Evolutionary conservation across 495 filamentous ascomycete genomes (phyloP).

Genomic region (Ascodesmis nigricans): DNA sequence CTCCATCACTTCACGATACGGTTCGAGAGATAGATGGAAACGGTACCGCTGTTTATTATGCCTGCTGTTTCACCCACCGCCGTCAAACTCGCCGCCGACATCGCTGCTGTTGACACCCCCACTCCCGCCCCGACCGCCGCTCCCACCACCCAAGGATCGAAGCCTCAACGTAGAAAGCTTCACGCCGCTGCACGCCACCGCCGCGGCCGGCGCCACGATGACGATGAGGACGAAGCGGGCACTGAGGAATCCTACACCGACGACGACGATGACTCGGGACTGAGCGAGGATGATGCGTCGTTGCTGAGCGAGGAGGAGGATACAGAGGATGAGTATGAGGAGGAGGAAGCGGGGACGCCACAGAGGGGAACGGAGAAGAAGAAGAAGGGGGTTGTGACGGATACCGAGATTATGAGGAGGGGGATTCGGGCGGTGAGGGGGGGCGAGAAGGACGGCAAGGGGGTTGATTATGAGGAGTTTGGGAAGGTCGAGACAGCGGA

Average conservation of each 20-base stretch:
- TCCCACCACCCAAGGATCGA: no score
- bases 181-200: no score
- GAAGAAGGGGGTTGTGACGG: constrained; percentile 18
- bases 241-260: constrained; percentile 2
- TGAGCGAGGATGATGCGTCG: constrained; percentile 48
- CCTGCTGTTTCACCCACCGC: no score
- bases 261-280: constrained; percentile 6
- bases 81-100: no score
- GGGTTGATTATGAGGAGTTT: constrained; percentile 18
- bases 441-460: constrained; percentile 20
- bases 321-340: constrained; percentile 56
- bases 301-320: constrained; percentile 53
- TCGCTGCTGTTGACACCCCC: no score
- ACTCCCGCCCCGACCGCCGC: no score
- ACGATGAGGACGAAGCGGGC: constrained; percentile 1
- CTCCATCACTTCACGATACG: no score
- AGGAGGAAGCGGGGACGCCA: constrained; percentile 24
- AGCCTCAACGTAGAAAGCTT: no score
- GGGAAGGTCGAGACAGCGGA: constrained; percentile 11
- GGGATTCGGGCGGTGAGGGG: constrained; percentile 2
- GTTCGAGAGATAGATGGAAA: no score
- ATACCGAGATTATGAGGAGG: constrained; percentile 6
- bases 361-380: constrained; percentile 24
- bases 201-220: not conserved
- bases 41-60: no score